phyloP scores from a whole-genome alignment of 1,284 basidiomycete species.

The Marasmius sp. region DNA sequence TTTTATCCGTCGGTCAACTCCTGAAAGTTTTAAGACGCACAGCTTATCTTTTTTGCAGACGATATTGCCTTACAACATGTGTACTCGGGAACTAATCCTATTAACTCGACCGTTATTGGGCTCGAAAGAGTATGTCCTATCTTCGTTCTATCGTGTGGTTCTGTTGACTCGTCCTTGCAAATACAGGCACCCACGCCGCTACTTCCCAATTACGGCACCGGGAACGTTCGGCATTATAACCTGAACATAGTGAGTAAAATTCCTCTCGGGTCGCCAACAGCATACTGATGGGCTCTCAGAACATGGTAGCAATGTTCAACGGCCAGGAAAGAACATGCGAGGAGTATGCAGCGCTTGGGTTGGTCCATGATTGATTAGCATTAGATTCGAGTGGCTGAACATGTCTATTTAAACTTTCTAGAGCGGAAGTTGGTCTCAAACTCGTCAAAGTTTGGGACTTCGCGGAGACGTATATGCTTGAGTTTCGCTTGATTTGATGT shows the following conservation, averaged over 20 bases:
- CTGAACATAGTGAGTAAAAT: not conserved
- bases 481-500: not conserved
- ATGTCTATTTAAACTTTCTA: not conserved
- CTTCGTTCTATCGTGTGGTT: not conserved
- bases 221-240: not conserved
- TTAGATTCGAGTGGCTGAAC: not conserved
- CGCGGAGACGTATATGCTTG: not conserved
- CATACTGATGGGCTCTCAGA: not conserved
- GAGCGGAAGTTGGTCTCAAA: not conserved
- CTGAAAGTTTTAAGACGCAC: not conserved
- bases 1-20: slow-evolving; percentile 4
- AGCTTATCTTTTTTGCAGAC: not conserved
- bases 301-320: not conserved
- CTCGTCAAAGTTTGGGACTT: not conserved
- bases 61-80: slow-evolving; percentile 3
- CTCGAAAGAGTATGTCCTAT: not conserved
- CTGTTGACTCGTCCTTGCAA: not conserved
- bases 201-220: slow-evolving; percentile 4
- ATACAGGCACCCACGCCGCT: slow-evolving; percentile 1
- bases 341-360: not conserved
- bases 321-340: not conserved
- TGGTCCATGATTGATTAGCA: not conserved
- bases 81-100: not conserved
- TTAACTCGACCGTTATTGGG: not conserved
- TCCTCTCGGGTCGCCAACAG: not conserved